Percentiles rank a stretch among this genome's conserved stretches.
Conservation (phyloP, 2,329 filamentous ascomycete genomes). For the Phaeosphaeriaceae sp. region DNA sequence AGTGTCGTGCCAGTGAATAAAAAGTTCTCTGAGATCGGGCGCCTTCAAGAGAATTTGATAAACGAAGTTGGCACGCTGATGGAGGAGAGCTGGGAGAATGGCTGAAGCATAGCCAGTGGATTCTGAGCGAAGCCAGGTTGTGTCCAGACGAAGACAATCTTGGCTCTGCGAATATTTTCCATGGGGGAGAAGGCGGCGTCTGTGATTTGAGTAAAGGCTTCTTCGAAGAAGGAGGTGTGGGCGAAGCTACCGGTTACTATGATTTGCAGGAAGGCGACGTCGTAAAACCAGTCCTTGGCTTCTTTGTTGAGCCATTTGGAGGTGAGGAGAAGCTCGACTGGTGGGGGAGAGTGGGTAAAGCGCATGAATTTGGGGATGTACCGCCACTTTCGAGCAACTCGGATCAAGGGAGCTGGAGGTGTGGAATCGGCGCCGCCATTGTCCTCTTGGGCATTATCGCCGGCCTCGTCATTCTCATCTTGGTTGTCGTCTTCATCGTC, state of each 20-base stretch:
- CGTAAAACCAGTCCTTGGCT: constrained; percentile 43
- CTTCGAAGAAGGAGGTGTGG: constrained; percentile 43
- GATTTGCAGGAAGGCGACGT: constrained; percentile 36
- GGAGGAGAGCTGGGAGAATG: constrained; percentile 37
- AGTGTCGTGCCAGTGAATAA: constrained; percentile 44
- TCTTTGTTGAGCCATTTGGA: constrained; percentile 37
- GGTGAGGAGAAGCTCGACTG: constrained; percentile 35
- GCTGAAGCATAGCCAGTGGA: constrained; percentile 18
- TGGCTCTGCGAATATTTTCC: constrained; percentile 41
- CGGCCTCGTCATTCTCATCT: constrained; percentile 3
- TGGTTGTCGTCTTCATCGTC: constrained; percentile 11
- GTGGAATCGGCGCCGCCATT: constrained; percentile 1
- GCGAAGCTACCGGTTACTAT: constrained; percentile 42
- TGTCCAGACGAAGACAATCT: constrained; percentile 44
- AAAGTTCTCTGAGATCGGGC: constrained; percentile 32
- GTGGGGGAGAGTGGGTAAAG: constrained; percentile 39
- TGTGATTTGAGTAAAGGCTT: constrained; percentile 33
- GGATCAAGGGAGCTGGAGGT: constrained; percentile 18
- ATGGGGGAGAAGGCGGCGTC: constrained; percentile 42
- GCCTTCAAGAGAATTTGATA: constrained; percentile 31
- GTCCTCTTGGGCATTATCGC: constrained; percentile 1
- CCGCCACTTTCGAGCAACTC: constrained; percentile 36
- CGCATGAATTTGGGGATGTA: constrained; percentile 44
- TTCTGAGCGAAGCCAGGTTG: constrained; percentile 37
- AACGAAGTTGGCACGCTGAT: constrained; percentile 32